These are phyloP conservation scores for Wickerhamomyces queroliae DNA, from an alignment of 805 yeast species.

Conservation along the genomic window DNA sequence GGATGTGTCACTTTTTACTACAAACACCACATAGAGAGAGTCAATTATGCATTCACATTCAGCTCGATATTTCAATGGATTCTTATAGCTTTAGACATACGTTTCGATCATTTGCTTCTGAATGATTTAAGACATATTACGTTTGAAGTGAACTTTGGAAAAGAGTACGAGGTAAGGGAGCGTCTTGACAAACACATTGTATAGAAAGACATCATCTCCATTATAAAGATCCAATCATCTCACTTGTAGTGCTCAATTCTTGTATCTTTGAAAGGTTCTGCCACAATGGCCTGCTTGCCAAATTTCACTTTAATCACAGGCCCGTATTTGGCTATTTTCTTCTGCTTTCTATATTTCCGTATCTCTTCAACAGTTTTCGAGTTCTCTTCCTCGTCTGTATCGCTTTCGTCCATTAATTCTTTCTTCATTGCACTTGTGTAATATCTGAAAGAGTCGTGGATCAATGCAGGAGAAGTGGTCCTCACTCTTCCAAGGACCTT, in stretches of 20 bases:
- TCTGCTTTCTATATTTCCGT: constrained; percentile 8
- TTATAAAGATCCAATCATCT: not conserved
- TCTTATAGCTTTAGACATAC: constrained; percentile 6
- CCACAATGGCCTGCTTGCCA: constrained; percentile 14
- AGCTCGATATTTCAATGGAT: constrained; percentile 15
- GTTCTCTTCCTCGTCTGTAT: constrained; percentile 24
- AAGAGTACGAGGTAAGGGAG: constrained; percentile 3
- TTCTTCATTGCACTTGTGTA: constrained; percentile 14
- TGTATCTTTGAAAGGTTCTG: constrained; percentile 21
- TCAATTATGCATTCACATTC: constrained; percentile 8
- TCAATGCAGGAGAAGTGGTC: not conserved
- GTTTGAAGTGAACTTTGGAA: constrained; percentile 2
- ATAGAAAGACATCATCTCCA: not conserved
- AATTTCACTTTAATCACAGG: constrained; percentile 20
- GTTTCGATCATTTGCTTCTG: constrained; percentile 6
- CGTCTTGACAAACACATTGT: constrained; percentile 1
- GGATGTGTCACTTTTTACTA: constrained; percentile 6
- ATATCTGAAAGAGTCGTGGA: constrained; percentile 9
- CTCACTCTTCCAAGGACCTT: constrained; percentile 12
- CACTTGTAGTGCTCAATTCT: constrained; percentile 10
- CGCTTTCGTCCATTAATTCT: constrained; percentile 21
- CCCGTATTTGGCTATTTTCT: constrained; percentile 12
- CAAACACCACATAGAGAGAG: constrained; percentile 13
- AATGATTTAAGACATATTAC: constrained; percentile 3
- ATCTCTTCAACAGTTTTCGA: constrained; percentile 11